Evolutionary conservation across 169 alveolate species (phyloP).

Genomic region (Eimeria tenella): DNA sequence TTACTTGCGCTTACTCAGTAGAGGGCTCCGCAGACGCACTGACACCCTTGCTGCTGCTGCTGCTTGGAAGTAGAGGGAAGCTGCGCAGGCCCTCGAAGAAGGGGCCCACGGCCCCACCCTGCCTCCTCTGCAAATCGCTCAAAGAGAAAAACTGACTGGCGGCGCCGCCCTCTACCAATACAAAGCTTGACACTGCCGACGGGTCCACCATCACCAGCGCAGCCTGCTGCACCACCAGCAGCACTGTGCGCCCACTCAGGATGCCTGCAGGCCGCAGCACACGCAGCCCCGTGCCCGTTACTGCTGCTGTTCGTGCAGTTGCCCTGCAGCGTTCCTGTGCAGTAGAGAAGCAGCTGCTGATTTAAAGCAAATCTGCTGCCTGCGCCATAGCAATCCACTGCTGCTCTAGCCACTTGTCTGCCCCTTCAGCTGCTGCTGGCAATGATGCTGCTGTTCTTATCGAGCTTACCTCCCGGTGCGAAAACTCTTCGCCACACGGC

Average conservation of each 20-base stretch:
- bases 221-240: constrained; percentile 63
- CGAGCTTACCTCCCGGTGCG: constrained; percentile 57
- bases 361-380: background rate
- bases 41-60: background rate
- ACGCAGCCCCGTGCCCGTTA: background rate
- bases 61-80: background rate
- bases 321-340: background rate
- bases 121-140: background rate
- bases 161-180: constrained; percentile 18
- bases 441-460: background rate
- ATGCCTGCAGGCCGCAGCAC: background rate
- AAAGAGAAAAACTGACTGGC: background rate
- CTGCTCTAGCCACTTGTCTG: background rate
- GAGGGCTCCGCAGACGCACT: too few species aligned
- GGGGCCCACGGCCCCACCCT: background rate
- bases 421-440: background rate
- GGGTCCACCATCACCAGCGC: background rate
- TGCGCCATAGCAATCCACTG: background rate
- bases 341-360: background rate
- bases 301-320: background rate
- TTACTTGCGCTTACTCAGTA: too few species aligned
- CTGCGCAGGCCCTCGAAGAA: too few species aligned
- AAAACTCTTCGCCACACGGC: constrained; percentile 44
- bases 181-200: background rate
- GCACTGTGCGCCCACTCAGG: constrained; percentile 48